Evolutionary conservation across 495 filamentous ascomycete genomes (phyloP).

Genomic region (Monascus purpureus): DNA sequence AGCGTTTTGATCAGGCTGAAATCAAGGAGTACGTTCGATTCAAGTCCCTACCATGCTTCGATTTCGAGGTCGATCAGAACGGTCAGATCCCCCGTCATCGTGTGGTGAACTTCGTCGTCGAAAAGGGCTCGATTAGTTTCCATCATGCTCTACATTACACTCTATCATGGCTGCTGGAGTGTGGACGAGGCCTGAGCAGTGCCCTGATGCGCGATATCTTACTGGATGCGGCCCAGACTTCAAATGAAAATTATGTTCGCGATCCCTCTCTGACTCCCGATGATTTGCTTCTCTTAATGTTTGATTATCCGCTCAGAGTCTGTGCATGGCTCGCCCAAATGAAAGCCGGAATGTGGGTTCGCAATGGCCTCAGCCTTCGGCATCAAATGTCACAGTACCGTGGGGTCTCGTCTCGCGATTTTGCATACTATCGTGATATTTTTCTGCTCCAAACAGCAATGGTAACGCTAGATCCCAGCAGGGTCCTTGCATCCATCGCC

Average conservation of each 20-base stretch:
- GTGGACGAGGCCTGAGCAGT: constrained; percentile 59
- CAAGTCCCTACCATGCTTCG: constrained; percentile 60
- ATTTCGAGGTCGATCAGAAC: constrained; percentile 52
- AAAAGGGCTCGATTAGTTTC: constrained; percentile 85
- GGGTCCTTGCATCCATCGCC: constrained; percentile 77
- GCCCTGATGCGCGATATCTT: constrained; percentile 52
- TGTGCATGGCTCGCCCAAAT: constrained; percentile 97
- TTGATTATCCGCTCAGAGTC: constrained; percentile 85
- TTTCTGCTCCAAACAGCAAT: constrained; percentile 85
- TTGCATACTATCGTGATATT: constrained; percentile 88
- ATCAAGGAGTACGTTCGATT: constrained; percentile 74
- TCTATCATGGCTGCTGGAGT: constrained; percentile 92
- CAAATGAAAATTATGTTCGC: constrained; percentile 16
- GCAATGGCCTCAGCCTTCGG: constrained; percentile 86
- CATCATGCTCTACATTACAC: constrained; percentile 96
- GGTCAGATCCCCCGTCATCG: constrained; percentile 30
- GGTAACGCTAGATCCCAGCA: constrained; percentile 69
- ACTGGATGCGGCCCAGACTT: constrained; percentile 34
- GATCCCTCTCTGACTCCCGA: constrained; percentile 34
- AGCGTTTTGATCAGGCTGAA: constrained; percentile 74
- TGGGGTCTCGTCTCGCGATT: constrained; percentile 73
- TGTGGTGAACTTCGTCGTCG: constrained; percentile 78
- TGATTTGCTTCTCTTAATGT: constrained; percentile 72
- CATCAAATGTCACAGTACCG: constrained; percentile 91
- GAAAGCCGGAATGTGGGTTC: constrained; percentile 96